phyloP scores from a whole-genome alignment of 768 basidiomycete genomes.

The Pisolithus albus region DNA sequence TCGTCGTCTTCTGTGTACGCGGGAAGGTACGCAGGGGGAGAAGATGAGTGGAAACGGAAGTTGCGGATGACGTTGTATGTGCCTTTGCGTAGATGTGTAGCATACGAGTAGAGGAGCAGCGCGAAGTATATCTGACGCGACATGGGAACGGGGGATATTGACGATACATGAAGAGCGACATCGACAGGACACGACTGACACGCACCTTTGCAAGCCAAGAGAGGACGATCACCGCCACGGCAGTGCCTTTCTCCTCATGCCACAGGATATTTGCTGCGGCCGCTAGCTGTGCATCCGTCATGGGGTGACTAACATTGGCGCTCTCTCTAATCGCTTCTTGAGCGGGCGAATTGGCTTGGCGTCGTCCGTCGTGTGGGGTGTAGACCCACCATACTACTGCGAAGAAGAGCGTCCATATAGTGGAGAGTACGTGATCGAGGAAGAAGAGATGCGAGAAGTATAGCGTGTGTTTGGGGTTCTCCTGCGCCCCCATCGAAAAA shows the following conservation, averaged over 20 bases:
- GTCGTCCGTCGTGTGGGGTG: conserved; percentile 85
- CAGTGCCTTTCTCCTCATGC: conserved; percentile 83
- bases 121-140: conserved; percentile 79
- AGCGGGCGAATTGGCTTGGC: conserved; percentile 75
- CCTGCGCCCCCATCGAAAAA: conserved; percentile 45
- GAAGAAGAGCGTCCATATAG: conserved; percentile 90
- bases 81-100: conserved; percentile 84
- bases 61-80: conserved; percentile 75
- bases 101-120: conserved; percentile 86
- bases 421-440: conserved; percentile 85
- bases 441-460: conserved; percentile 91
- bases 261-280: conserved; percentile 77
- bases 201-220: conserved; percentile 89
- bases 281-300: conserved; percentile 60
- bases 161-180: no score
- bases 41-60: conserved; percentile 18
- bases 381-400: conserved; percentile 86
- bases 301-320: conserved; percentile 42
- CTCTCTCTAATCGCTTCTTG: conserved; percentile 78
- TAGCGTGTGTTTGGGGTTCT: conserved; percentile 76
- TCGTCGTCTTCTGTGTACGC: conserved; percentile 50
- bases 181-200: no score
- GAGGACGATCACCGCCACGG: conserved; percentile 64
- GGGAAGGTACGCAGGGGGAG: conserved; percentile 20
- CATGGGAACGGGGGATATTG: not conserved